These are phyloP conservation scores for Leucocoprinus sp. DNA, from an alignment of 768 basidiomycete genomes.

Conservation along the genomic window DNA sequence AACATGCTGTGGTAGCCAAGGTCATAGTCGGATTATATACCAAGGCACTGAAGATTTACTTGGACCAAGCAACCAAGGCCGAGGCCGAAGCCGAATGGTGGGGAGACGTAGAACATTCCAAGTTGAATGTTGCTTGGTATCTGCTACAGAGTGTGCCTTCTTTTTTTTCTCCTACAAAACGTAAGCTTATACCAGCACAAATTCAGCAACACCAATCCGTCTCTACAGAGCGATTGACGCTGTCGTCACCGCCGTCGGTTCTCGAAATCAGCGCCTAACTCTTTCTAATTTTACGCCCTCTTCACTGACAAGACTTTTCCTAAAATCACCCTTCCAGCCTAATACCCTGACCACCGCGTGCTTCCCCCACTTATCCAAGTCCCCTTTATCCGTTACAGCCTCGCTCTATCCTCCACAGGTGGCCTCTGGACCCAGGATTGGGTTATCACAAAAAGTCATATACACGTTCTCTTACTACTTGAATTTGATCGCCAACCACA, in stretches of 20 bases:
- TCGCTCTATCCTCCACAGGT: constrained; percentile 13
- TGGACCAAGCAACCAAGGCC: constrained; percentile 59
- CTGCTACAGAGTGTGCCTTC: constrained; percentile 66
- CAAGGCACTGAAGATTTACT: constrained; percentile 52
- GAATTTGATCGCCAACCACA: constrained; percentile 18
- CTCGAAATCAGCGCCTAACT: constrained; percentile 37
- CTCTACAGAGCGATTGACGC: constrained; percentile 27
- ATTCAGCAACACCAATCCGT: constrained; percentile 40
- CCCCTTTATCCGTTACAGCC: constrained; percentile 16
- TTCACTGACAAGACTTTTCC: constrained; percentile 41
- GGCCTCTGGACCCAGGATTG: neutral
- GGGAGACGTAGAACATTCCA: constrained; percentile 60
- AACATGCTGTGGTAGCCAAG: constrained; percentile 37
- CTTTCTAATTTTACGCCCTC: constrained; percentile 38
- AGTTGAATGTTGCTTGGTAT: constrained; percentile 47
- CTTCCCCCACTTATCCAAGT: constrained; percentile 52
- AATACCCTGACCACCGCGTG: constrained; percentile 46
- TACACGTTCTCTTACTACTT: constrained; percentile 12
- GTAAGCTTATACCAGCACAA: constrained; percentile 13
- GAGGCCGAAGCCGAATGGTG: constrained; percentile 85
- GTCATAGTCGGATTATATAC: constrained; percentile 53
- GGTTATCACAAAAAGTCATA: neutral
- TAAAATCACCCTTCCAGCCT: constrained; percentile 38
- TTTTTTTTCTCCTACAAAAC: neutral
- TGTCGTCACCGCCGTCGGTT: constrained; percentile 34